These are phyloP conservation scores for Stereocaulon alpinum DNA, from an alignment of 495 filamentous ascomycete species.

Conservation along the genomic window DNA sequence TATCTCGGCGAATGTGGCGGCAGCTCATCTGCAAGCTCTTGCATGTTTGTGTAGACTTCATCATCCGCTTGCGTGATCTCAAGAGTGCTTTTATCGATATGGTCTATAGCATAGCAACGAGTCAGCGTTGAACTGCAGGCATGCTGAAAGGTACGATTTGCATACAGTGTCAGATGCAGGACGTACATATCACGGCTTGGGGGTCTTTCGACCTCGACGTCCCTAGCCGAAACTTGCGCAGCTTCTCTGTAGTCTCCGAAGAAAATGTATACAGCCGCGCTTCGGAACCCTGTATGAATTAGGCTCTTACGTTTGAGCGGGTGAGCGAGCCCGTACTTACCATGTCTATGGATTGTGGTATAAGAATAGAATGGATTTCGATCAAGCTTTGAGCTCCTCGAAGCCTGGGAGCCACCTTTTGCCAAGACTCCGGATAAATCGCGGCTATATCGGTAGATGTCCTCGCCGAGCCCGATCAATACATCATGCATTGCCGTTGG, in stretches of 20 bases:
- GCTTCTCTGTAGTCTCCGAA: slow-evolving; percentile 68
- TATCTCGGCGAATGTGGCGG: slow-evolving; percentile 88
- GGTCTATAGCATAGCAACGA: slow-evolving; percentile 40
- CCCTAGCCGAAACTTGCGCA: slow-evolving; percentile 84
- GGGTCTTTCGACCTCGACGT: slow-evolving; percentile 81
- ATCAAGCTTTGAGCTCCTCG: neutral
- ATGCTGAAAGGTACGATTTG: neutral
- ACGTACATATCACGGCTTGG: slow-evolving; percentile 89
- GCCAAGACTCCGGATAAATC: neutral
- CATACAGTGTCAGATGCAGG: slow-evolving; percentile 14
- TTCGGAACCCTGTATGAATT: slow-evolving; percentile 46
- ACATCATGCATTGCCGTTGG: neutral
- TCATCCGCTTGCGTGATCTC: slow-evolving; percentile 75
- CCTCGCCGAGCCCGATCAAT: neutral
- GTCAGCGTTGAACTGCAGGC: neutral
- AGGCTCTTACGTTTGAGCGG: neutral
- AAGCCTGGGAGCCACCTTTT: no score
- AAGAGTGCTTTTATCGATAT: slow-evolving; percentile 76
- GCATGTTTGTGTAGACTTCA: slow-evolving; percentile 66
- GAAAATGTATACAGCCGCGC: slow-evolving; percentile 89
- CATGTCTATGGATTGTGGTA: neutral
- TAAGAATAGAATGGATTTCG: no score
- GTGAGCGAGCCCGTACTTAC: neutral
- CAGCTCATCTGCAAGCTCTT: slow-evolving; percentile 73
- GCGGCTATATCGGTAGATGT: neutral